These are phyloP conservation scores for Phytophthora parvispora DNA, from an alignment of 352 stramenopile genomes.

Conservation along the genomic window DNA sequence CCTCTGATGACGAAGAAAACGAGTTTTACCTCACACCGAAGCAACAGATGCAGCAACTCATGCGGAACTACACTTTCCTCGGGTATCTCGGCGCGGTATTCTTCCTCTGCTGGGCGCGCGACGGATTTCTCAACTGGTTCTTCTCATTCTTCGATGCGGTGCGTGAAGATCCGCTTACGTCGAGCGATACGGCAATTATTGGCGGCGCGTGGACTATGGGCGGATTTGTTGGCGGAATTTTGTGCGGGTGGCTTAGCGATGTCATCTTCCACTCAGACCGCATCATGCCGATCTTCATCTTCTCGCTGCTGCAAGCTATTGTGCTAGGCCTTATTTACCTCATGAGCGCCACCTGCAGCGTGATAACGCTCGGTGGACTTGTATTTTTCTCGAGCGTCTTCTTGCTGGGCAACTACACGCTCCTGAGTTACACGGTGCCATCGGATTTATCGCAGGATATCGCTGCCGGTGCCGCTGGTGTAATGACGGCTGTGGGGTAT, in stretches of 20 bases:
- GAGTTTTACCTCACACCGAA: slow-evolving; percentile 36
- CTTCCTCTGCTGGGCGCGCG: slow-evolving; percentile 66
- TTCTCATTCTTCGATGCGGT: slow-evolving; percentile 76
- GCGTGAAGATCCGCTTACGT: slow-evolving; percentile 43
- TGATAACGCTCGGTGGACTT: slow-evolving; percentile 46
- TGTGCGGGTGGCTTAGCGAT: slow-evolving; percentile 73
- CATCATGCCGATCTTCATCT: slow-evolving; percentile 72
- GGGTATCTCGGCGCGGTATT: slow-evolving; percentile 71
- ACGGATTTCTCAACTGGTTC: slow-evolving; percentile 79
- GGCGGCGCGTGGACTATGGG: slow-evolving; percentile 72
- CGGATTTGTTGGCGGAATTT: slow-evolving; percentile 65
- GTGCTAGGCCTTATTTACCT: slow-evolving; percentile 55
- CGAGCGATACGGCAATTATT: slow-evolving; percentile 61
- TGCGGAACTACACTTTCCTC: slow-evolving; percentile 66
- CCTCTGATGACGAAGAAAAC: slow-evolving; percentile 8
- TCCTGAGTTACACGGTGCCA: slow-evolving; percentile 69
- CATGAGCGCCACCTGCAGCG: slow-evolving; percentile 54
- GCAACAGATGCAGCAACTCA: slow-evolving; percentile 59
- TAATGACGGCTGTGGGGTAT: slow-evolving; percentile 69
- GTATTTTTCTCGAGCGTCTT: slow-evolving; percentile 72
- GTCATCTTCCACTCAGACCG: slow-evolving; percentile 69
- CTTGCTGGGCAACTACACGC: slow-evolving; percentile 69
- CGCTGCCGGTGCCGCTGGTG: slow-evolving; percentile 54
- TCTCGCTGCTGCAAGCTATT: slow-evolving; percentile 60
- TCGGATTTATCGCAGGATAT: slow-evolving; percentile 70